Conservation (phyloP, 2,329 filamentous ascomycete species). For the Knufia petricola region DNA sequence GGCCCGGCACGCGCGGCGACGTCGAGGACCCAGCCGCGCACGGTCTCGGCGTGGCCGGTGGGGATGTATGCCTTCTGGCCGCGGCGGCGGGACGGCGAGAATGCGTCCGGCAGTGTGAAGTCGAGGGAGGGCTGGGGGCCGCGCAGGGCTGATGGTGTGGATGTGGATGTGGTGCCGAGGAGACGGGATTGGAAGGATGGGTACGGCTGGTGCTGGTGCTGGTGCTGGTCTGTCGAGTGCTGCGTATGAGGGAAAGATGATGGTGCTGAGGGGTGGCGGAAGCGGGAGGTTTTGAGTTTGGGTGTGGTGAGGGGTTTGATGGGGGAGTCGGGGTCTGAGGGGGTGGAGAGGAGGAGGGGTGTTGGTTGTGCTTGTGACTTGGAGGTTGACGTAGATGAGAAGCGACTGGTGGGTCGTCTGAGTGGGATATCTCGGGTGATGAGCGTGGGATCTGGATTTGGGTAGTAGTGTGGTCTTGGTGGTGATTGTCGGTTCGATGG, state of each 20-base stretch:
- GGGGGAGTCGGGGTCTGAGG: not conserved
- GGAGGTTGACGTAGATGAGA: not conserved
- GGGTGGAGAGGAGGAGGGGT: not conserved
- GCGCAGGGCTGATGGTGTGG: not conserved
- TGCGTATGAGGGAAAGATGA: not conserved
- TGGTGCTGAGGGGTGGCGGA: not conserved
- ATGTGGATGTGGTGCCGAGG: not conserved
- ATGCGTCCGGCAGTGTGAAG: slow-evolving; percentile 17
- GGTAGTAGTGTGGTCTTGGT: not conserved
- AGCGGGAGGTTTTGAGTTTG: slow-evolving; percentile 7
- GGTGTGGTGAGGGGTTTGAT: not conserved
- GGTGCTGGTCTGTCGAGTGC: not conserved
- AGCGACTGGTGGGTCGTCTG: not conserved
- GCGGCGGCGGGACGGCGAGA: slow-evolving; percentile 20
- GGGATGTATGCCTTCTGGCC: slow-evolving; percentile 18
- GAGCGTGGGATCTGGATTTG: slow-evolving; percentile 1
- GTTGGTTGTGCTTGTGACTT: too few species aligned
- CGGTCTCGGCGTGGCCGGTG: slow-evolving; percentile 16
- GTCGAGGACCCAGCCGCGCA: slow-evolving; percentile 17
- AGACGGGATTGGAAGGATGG: slow-evolving; percentile 8
- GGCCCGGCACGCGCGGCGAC: slow-evolving; percentile 10
- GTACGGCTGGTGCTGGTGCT: not conserved
- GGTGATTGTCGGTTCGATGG: not conserved
- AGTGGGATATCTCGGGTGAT: not conserved
- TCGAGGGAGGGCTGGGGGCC: not conserved